Percentiles rank a stretch among this genome's conserved stretches.
Evolutionary conservation across 140 eudicot genomes (phyloP).

Genomic region (Stevia rebaudiana): DNA sequence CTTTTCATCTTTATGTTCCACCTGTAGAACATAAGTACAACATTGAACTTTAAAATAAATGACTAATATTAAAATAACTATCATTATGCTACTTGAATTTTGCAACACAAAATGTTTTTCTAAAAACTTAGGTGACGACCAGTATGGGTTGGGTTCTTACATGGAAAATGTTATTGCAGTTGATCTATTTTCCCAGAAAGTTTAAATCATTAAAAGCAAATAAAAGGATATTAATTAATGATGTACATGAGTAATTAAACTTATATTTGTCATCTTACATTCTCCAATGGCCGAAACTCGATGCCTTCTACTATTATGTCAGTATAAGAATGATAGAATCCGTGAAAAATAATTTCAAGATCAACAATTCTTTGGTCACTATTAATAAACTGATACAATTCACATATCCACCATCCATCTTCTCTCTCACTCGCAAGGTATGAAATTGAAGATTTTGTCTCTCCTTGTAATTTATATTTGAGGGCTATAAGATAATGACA

Average conservation of each 20-base stretch:
- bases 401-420: not conserved
- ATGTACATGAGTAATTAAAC: not conserved
- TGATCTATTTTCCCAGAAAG: no score
- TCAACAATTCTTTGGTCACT: constrained; percentile 1
- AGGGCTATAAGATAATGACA: not conserved
- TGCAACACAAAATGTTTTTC: no score
- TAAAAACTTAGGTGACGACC: no score
- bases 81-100: not conserved
- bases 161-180: not conserved
- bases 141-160: no score
- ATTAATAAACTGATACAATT: constrained; percentile 5
- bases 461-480: not conserved
- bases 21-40: not conserved
- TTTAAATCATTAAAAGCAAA: not conserved
- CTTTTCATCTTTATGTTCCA: not conserved
- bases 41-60: not conserved
- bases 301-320: not conserved
- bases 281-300: not conserved
- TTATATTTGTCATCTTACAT: not conserved
- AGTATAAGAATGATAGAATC: no score
- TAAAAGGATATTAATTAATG: not conserved
- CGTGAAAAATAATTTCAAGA: not conserved
- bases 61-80: not conserved
- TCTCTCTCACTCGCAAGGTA: constrained; percentile 1
- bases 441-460: not conserved